Conservation (phyloP, 495 filamentous ascomycete genomes). For the Xylaria intraflava region DNA sequence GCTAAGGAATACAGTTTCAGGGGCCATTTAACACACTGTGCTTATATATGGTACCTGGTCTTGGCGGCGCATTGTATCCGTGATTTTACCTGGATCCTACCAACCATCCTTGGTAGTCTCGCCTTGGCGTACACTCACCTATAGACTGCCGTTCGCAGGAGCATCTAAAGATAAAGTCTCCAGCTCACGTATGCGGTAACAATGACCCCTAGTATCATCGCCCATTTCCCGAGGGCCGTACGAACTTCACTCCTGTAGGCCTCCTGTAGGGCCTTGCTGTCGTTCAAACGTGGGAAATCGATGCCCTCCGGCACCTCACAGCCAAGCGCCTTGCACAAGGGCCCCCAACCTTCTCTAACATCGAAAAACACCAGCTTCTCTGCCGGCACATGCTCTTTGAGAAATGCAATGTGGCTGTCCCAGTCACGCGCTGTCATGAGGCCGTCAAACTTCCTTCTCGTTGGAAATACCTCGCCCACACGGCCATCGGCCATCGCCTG, state of each 20-base stretch:
- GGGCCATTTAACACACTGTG: too few species aligned
- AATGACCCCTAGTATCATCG: conserved; percentile 10
- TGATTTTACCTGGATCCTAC: too few species aligned
- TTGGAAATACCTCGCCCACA: conserved; percentile 18
- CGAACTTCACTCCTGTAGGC: conserved; percentile 15
- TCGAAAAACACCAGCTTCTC: conserved; percentile 23
- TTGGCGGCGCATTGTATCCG: too few species aligned
- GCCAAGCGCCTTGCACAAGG: conserved; percentile 18
- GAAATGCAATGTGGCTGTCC: conserved; percentile 19
- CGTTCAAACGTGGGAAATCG: conserved; percentile 16
- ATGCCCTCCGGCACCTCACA: conserved; percentile 18
- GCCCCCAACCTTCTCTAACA: conserved; percentile 21
- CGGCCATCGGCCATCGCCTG: conserved; percentile 14
- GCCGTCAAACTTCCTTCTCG: conserved; percentile 7
- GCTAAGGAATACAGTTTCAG: too few species aligned
- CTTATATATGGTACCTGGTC: too few species aligned
- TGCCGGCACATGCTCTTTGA: conserved; percentile 18
- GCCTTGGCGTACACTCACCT: background rate
- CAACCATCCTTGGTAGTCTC: background rate
- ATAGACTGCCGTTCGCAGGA: background rate
- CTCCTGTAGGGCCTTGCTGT: conserved; percentile 17
- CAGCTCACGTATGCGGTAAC: conserved; percentile 1
- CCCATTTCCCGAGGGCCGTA: conserved; percentile 15
- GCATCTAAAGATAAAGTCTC: conserved; percentile 3
- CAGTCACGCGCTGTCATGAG: conserved; percentile 13